Percentiles rank a stretch among this genome's conserved stretches.
These are phyloP conservation scores for Cynanchum wilfordii DNA, from an alignment of 257 asterid species.

Conservation along the genomic window DNA sequence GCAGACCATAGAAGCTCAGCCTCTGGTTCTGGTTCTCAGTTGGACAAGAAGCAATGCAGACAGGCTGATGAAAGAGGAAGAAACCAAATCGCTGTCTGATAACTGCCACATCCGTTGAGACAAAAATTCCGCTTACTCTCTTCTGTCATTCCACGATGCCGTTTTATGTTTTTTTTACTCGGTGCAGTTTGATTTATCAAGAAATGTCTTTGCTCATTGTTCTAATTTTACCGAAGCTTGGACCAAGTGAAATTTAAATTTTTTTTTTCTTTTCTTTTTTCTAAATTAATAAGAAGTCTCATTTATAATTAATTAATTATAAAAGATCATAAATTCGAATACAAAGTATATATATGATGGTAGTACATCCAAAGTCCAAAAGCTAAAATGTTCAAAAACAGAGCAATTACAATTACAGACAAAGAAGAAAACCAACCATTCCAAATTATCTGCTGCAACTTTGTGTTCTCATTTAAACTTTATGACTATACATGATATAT, in stretches of 20 bases:
- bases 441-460: background rate
- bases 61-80: slow-evolving; percentile 18
- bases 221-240: background rate
- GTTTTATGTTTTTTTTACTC: background rate
- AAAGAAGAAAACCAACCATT: background rate
- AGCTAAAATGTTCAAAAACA: background rate
- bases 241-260: background rate
- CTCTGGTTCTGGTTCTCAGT: background rate
- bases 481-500: slow-evolving; percentile 65
- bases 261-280: too few relatives aligned
- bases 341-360: too few relatives aligned
- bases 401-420: background rate
- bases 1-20: slow-evolving; percentile 10
- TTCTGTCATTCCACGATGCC: slow-evolving; percentile 39
- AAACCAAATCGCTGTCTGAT: slow-evolving; percentile 9
- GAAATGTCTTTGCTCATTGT: background rate
- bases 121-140: slow-evolving; percentile 44
- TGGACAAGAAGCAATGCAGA: slow-evolving; percentile 21
- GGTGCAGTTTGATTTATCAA: background rate
- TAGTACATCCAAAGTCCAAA: background rate
- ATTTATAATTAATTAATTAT: too few relatives aligned
- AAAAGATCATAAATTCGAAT: too few relatives aligned
- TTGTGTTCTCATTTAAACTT: slow-evolving; percentile 45
- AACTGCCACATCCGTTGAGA: slow-evolving; percentile 23
- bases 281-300: too few relatives aligned